These are phyloP conservation scores for Meyerozyma sp. DNA, from an alignment of 1,139 yeast species.

Conservation along the genomic window DNA sequence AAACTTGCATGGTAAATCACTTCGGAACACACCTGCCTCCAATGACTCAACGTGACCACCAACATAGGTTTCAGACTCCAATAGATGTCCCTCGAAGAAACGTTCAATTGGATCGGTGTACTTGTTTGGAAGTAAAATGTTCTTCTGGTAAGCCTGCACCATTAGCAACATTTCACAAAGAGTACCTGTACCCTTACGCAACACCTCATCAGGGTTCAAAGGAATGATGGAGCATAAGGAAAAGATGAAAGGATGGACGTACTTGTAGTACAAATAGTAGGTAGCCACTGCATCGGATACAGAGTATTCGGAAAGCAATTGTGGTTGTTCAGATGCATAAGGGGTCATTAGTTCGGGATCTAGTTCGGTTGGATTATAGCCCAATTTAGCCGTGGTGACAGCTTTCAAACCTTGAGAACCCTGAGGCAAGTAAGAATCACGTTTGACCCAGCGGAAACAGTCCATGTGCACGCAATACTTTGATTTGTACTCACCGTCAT, in stretches of 20 bases:
- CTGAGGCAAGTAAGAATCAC: slow-evolving; percentile 96
- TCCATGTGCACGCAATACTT: slow-evolving; percentile 96
- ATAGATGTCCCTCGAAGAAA: slow-evolving; percentile 87
- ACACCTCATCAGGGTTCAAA: slow-evolving; percentile 90
- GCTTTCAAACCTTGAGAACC: slow-evolving; percentile 99
- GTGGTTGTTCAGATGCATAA: slow-evolving; percentile 92
- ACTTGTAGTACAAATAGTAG: slow-evolving; percentile 90
- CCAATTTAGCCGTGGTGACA: slow-evolving; percentile 91
- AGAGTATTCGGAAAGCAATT: slow-evolving; percentile 87
- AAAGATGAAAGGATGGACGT: slow-evolving; percentile 95
- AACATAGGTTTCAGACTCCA: slow-evolving; percentile 95
- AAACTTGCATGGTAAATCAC: slow-evolving; percentile 76
- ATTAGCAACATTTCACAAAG: slow-evolving; percentile 94
- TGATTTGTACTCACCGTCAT: slow-evolving; percentile 90
- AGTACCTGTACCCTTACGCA: slow-evolving; percentile 97
- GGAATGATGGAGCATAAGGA: slow-evolving; percentile 96
- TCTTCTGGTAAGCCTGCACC: slow-evolving; percentile 88
- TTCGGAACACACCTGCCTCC: slow-evolving; percentile 96
- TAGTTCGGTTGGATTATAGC: slow-evolving; percentile 92
- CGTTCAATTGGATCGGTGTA: slow-evolving; percentile 89
- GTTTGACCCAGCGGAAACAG: slow-evolving; percentile 97
- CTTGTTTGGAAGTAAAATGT: slow-evolving; percentile 84
- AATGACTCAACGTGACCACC: slow-evolving; percentile 98
- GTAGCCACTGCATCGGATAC: slow-evolving; percentile 99
- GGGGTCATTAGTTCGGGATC: slow-evolving; percentile 99